Evolutionary conservation across 1,284 basidiomycete species (phyloP).

Genomic region (Rhodotorula sp.): DNA sequence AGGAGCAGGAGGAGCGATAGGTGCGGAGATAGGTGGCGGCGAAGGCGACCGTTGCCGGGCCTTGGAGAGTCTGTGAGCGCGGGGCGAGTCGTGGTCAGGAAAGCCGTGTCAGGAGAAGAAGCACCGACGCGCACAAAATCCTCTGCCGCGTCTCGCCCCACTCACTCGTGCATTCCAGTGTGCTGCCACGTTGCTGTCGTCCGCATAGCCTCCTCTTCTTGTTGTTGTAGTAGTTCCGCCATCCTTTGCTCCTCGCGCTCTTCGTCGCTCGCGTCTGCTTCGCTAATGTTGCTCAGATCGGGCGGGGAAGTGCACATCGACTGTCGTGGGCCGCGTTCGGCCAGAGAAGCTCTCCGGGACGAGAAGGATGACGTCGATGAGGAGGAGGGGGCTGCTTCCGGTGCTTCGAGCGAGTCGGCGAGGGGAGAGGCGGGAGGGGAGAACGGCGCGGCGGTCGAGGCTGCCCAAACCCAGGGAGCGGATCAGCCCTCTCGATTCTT

Average conservation of each 20-base stretch:
- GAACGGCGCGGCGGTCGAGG: background rate
- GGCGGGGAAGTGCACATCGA: slow-evolving; percentile 15
- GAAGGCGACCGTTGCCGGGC: no score
- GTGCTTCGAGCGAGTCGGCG: background rate
- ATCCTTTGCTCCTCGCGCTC: slow-evolving; percentile 3
- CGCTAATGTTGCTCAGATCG: slow-evolving; percentile 35
- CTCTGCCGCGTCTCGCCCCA: background rate
- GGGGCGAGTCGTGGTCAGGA: no score
- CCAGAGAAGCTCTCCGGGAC: slow-evolving; percentile 12
- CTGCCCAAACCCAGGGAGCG: background rate
- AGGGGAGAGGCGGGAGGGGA: background rate
- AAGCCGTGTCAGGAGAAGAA: no score
- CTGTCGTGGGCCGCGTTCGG: slow-evolving; percentile 4
- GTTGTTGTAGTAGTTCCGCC: background rate
- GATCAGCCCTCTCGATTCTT: background rate
- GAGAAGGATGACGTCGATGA: background rate
- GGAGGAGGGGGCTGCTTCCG: background rate
- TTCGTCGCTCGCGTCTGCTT: slow-evolving; percentile 14
- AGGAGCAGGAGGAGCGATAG: background rate
- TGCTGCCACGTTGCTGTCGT: no score
- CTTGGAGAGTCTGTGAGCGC: background rate
- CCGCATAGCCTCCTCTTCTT: background rate
- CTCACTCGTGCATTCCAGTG: background rate
- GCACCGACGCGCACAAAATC: no score
- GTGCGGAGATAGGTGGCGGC: background rate